Conservation (phyloP, 306 rosid genomes). For the Benincasa hispida region DNA sequence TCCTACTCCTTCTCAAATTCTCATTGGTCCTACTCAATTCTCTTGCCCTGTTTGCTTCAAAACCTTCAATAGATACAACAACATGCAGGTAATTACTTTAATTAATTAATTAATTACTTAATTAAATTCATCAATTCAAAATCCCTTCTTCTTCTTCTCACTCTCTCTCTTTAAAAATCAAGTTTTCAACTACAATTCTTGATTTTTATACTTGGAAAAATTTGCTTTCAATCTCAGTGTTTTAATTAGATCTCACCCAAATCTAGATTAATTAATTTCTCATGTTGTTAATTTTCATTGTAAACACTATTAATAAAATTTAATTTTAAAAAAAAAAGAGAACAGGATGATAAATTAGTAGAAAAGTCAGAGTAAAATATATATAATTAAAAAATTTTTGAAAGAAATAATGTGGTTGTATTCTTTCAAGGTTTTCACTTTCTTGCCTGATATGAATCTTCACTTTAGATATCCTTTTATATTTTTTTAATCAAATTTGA, state of each 20-base stretch:
- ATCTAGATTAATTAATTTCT: neutral
- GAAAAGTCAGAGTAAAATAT: neutral
- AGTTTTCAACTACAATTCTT: too few relatives aligned
- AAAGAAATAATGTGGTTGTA: neutral
- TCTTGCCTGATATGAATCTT: constrained; percentile 2
- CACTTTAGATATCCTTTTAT: constrained; percentile 6
- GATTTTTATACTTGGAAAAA: too few relatives aligned
- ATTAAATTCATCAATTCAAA: neutral
- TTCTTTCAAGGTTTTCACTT: constrained; percentile 5
- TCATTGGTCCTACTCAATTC: constrained; percentile 95
- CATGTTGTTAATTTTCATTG: neutral
- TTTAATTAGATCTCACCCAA: neutral
- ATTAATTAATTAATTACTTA: neutral
- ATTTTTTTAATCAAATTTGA: neutral
- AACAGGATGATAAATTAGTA: neutral
- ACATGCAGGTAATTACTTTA: constrained; percentile 71
- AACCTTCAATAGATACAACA: constrained; percentile 96
- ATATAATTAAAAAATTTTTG: neutral
- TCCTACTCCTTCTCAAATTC: constrained; percentile 99
- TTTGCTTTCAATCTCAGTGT: too few relatives aligned
- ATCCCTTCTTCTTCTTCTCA: too few relatives aligned
- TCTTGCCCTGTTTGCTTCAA: constrained; percentile 98
- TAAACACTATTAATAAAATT: neutral
- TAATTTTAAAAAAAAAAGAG: neutral
- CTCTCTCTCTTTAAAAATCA: too few relatives aligned